Base-by-base conservation (phyloP, 768 basidiomycete species). In the Leucosporidium creatinivorum region DNA sequence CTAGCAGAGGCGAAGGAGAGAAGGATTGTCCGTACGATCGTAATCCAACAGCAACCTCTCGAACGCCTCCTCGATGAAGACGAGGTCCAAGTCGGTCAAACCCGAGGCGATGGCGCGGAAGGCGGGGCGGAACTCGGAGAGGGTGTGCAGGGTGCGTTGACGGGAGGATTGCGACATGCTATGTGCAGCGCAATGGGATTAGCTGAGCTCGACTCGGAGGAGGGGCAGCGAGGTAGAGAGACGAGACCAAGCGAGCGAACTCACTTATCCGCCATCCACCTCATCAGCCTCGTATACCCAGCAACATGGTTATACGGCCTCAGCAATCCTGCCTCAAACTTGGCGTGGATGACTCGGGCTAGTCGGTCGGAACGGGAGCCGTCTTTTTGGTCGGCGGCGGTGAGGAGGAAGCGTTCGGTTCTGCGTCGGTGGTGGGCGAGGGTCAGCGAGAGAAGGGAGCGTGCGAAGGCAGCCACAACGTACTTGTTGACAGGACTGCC, bases 301-400 rank as follows among this genome's bases (percentile, higher is more conserved):
- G 93, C 93, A 59, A 93, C 91, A 73, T 97, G 96, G 78, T 97
- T 93, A 75, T 94, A 96, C 4, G 94, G 94, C 75, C 91, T 93
- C 71, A 97, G 79, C 52, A 98, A 78, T 0, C 93, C 94, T 3
- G 94, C 94, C 76, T 98, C 93, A 78, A 96, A 97, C 79, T 97
- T 98, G 75, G 89, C 91, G 72, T 89, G 84, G 73, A 97, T 98
- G 71, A 97, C 94, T 66, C 89, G 83, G 72, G 87, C 89, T 60
- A 98, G 79, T 1, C 93, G 85, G 73, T 94, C 90, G 73, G 93
- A 89, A 52, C 94, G 82, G 28, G 91, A 88, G 0, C 93, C 93
- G 1, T 88, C 85, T 62, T 89, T 89, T 75, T 96, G 93, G 78
- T 97, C 94, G 0, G 94, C 94, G 5, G 94, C 93, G 0, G 91